Percentiles rank a stretch among this genome's conserved stretches.
phyloP scores from a whole-genome alignment of 1,284 basidiomycete genomes.

The Blastosporella zonata region DNA sequence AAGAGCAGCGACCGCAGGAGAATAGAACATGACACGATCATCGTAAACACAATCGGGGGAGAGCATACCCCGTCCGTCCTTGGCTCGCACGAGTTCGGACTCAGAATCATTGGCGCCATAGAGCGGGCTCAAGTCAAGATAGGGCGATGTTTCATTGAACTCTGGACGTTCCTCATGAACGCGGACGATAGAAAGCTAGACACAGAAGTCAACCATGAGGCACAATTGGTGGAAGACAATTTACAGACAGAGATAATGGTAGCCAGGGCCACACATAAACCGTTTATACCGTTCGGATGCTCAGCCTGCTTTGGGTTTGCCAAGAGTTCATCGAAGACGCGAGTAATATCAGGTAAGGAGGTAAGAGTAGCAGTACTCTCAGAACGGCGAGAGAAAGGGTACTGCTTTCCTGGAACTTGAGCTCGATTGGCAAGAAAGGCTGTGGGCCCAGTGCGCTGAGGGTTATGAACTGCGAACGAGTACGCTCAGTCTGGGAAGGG shows the following conservation, averaged over 20 bases:
- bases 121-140: constrained; percentile 22
- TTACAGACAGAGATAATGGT: constrained; percentile 12
- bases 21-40: constrained; percentile 15
- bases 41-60: constrained; percentile 23
- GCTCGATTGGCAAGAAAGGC: constrained; percentile 4
- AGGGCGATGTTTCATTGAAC: constrained; percentile 17
- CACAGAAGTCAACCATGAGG: not conserved
- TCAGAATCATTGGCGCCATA: constrained; percentile 20
- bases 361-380: not conserved
- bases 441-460: constrained; percentile 4
- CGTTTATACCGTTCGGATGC: constrained; percentile 13
- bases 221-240: too few relatives aligned
- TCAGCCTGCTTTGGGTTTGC: not conserved
- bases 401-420: not conserved
- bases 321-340: constrained; percentile 12
- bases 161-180: constrained; percentile 5
- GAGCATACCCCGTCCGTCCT: constrained; percentile 22
- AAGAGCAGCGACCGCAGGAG: constrained; percentile 18
- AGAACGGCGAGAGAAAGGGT: constrained; percentile 9
- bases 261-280: constrained; percentile 8
- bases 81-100: constrained; percentile 15
- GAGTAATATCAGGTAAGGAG: not conserved
- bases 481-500: not conserved
- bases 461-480: constrained; percentile 8
- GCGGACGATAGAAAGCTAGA: constrained; percentile 18